Percentiles rank a stretch among this genome's conserved stretches.
These are phyloP conservation scores for Biscutella auriculata DNA, from an alignment of 441 rosid species.

Conservation along the genomic window DNA sequence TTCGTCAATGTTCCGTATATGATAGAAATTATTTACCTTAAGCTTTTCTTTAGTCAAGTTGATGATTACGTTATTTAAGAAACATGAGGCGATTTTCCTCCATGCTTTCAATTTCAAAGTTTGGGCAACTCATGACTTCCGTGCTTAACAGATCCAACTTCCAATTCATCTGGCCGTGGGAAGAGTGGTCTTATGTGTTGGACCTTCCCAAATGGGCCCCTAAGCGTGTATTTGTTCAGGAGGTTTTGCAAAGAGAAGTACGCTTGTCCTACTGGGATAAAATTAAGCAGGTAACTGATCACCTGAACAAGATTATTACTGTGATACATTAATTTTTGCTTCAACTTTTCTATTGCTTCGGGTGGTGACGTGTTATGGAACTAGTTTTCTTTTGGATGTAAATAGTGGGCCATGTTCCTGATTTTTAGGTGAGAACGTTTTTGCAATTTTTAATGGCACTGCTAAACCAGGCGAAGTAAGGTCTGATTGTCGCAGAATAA, in stretches of 20 bases:
- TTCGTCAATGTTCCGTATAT: background rate
- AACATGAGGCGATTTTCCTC: background rate
- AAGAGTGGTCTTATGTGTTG: constrained; percentile 95
- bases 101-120: background rate
- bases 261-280: constrained; percentile 98
- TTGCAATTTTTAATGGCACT: background rate
- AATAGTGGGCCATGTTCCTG: background rate
- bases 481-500: background rate
- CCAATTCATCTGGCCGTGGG: constrained; percentile 99
- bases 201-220: constrained; percentile 99
- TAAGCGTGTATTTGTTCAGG: constrained; percentile 95
- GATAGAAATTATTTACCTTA: background rate
- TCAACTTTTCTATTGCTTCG: background rate
- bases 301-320: background rate
- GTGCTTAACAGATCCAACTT: constrained; percentile 70
- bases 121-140: background rate
- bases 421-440: background rate
- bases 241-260: constrained; percentile 95
- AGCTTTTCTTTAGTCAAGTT: background rate
- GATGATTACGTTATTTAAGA: background rate
- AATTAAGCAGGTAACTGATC: constrained; percentile 71
- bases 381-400: background rate
- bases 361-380: background rate
- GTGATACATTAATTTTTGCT: background rate
- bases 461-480: background rate